Evolutionary conservation across 225 moss, liverwort and hornwort species (phyloP), one percentile per base, ranked within the genome.

Genomic region (Anthoceros angustus): DNA sequence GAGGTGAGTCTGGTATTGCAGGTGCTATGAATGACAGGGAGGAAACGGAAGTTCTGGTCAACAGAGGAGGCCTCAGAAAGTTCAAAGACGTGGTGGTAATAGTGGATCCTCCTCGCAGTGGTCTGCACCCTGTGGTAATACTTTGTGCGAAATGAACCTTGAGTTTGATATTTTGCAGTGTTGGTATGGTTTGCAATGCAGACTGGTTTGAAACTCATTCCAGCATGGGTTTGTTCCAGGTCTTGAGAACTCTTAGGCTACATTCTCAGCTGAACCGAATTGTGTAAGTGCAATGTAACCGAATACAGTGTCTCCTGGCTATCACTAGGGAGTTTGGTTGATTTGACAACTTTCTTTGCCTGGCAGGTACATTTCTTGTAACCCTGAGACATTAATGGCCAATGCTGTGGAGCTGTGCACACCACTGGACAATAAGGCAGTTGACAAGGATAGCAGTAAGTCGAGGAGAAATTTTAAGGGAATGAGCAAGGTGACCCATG

Each of bases 331-430:
- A 4, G 32, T 32, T 32, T 32, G 32, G 32, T 32, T 32, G 32
- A 1, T 4, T 32, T 32, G 32, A 32, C 32, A n/a, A n/a, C 4
- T 32, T 32, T 32, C 7, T 64, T 64, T 41, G 14, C 16, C 1
- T 25, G n/a, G 65, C 87, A 92, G 98, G 73, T 99, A 99, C 40
- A 89, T 99, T 73, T 99, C 98, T 42, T 99, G 98, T 77, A 99
- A 99, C 73, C 87, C 92, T 43, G 76, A 87, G 39, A 92, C 89
- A 74, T 75, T 99, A 63, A 74, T 99, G 25, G 92, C 98, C 25
- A 99, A 99, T 67, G 89, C 92, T 2, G 98, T 99, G 78, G 98
- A 92, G 83, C 70, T 99, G 69, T 99, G 92, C 79, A 84, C 92
- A 73, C 95, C 95, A 39, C 73, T 86, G 26, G 77, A 75, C 42